phyloP scores from a whole-genome alignment of 768 basidiomycete genomes.

The Xanthoconium purpureum region DNA sequence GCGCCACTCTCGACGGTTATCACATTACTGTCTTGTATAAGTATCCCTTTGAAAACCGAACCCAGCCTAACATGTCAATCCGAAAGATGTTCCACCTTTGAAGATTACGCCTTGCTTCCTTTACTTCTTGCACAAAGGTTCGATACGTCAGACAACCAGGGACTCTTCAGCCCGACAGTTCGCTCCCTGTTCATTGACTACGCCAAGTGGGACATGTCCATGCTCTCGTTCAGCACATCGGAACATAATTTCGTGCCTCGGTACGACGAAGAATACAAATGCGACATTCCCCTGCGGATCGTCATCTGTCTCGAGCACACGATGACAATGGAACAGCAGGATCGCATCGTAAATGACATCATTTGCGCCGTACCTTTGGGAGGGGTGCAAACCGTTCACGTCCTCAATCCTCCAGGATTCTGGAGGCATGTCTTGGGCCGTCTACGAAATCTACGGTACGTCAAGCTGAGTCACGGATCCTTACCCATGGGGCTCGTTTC shows the following conservation, averaged over 20 bases:
- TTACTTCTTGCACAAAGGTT: background rate
- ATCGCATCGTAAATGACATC: background rate
- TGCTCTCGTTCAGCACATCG: background rate
- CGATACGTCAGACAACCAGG: background rate
- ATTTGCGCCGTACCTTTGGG: background rate
- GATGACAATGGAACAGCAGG: too few relatives aligned
- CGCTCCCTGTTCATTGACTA: background rate
- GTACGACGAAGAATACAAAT: background rate
- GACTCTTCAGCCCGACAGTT: background rate
- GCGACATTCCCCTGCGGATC: background rate
- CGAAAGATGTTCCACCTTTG: too few relatives aligned
- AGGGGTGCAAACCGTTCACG: background rate
- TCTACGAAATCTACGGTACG: background rate
- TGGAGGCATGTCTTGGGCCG: background rate
- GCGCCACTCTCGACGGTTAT: slow-evolving; percentile 3
- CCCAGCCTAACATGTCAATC: background rate
- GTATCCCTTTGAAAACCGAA: background rate
- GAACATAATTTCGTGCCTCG: too few relatives aligned
- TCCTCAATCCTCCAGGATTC: background rate
- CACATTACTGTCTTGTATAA: background rate
- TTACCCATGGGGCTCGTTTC: background rate
- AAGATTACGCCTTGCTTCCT: background rate
- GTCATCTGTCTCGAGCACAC: too few relatives aligned
- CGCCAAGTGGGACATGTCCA: too few relatives aligned
- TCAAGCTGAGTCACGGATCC: background rate